phyloP scores from a whole-genome alignment of 106 monocot species.

The Dioscorea zingiberensis region DNA sequence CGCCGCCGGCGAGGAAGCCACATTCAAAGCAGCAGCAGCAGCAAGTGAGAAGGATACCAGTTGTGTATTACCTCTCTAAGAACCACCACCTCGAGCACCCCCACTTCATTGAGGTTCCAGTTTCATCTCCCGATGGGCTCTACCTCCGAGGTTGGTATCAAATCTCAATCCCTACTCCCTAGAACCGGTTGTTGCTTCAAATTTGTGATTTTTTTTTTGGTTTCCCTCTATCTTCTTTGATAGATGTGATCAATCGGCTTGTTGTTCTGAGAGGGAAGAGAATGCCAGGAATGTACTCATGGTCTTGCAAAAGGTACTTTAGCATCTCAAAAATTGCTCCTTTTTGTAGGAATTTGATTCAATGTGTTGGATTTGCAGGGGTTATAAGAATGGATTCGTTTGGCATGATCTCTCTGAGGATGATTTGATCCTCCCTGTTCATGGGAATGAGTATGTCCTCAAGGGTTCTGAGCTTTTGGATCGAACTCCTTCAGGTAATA shows the following conservation, averaged over 20 bases:
- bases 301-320: constrained; percentile 61
- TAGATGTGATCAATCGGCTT: constrained; percentile 43
- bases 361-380: constrained; percentile 28
- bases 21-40: neutral
- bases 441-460: constrained; percentile 72
- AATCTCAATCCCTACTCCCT: neutral
- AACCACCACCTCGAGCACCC: constrained; percentile 41
- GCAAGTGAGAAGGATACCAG: constrained; percentile 21
- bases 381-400: constrained; percentile 91
- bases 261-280: constrained; percentile 42
- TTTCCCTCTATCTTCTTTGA: neutral
- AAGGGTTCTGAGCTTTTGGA: constrained; percentile 83
- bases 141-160: constrained; percentile 27
- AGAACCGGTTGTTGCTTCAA: too few relatives aligned
- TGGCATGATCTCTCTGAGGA: constrained; percentile 89
- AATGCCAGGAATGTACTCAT: constrained; percentile 51
- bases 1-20: constrained; percentile 1
- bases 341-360: neutral
- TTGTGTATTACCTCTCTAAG: constrained; percentile 41
- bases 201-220: neutral
- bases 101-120: constrained; percentile 41
- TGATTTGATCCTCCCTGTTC: constrained; percentile 57
- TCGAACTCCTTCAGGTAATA: constrained; percentile 41
- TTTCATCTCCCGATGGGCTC: constrained; percentile 26
- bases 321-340: neutral